phyloP scores from a whole-genome alignment of 345 rosid species.

The Xanthoceras sorbifolium region DNA sequence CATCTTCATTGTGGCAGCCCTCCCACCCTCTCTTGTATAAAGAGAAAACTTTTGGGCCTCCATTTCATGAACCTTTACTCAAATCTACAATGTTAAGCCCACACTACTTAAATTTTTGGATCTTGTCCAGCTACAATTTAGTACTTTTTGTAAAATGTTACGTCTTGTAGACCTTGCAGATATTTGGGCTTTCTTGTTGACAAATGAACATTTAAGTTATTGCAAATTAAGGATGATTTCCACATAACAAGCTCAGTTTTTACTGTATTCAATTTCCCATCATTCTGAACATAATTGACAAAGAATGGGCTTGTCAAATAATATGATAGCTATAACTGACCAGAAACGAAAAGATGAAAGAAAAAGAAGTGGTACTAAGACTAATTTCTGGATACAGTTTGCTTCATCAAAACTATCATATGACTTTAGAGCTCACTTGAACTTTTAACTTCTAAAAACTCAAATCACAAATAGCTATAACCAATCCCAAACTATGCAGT shows the following conservation, averaged over 20 bases:
- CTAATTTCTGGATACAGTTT: neutral
- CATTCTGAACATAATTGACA: neutral
- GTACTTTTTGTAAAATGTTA: neutral
- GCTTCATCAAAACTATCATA: slow-evolving; percentile 4
- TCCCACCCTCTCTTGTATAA: neutral
- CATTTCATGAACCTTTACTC: neutral
- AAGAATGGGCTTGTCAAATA: neutral
- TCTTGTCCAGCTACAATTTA: neutral
- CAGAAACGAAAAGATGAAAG: neutral
- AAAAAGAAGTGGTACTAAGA: neutral
- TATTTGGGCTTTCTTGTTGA: neutral
- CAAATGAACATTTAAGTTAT: neutral
- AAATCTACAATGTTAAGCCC: neutral
- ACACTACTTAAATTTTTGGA: neutral
- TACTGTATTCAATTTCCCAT: neutral
- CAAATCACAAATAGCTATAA: neutral
- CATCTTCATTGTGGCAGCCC: neutral
- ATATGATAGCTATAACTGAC: neutral
- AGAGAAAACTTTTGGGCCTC: neutral
- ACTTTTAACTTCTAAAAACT: neutral
- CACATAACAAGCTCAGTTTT: neutral
- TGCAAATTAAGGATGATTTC: neutral
- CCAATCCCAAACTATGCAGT: neutral
- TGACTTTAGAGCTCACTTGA: neutral
- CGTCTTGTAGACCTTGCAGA: neutral